phyloP scores from a whole-genome alignment of 495 filamentous ascomycete genomes.

The Penicillium dipodomyicola region DNA sequence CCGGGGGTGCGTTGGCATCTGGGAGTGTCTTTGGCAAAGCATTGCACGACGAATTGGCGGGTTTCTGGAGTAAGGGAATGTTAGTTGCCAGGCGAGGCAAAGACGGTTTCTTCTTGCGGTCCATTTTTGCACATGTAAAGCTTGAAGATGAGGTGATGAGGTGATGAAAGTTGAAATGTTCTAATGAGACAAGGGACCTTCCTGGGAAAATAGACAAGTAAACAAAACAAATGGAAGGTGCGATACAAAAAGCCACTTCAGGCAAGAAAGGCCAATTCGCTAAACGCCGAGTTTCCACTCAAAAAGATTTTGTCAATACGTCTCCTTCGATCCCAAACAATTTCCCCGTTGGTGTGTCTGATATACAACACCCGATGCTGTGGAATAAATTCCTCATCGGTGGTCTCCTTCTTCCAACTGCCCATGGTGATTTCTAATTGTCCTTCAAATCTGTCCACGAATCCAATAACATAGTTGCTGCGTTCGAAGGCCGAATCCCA shows the following conservation, averaged over 20 bases:
- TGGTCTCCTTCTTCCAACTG: conserved; percentile 71
- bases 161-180: not conserved
- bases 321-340: conserved; percentile 56
- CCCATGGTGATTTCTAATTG: conserved; percentile 59
- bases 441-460: conserved; percentile 71
- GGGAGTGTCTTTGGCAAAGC: conserved; percentile 1
- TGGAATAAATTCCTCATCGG: conserved; percentile 83
- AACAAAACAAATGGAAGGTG: conserved; percentile 12
- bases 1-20: not conserved
- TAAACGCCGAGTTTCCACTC: conserved; percentile 51
- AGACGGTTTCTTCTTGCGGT: conserved; percentile 16
- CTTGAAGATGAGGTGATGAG: not conserved
- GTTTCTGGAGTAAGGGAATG: conserved; percentile 1
- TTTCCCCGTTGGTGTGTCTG: conserved; percentile 47
- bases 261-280: conserved; percentile 34
- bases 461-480: conserved; percentile 68
- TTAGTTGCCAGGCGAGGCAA: conserved; percentile 23
- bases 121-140: conserved; percentile 6
- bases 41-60: not conserved
- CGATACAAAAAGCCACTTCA: conserved; percentile 4
- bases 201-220: not conserved
- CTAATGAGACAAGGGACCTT: not conserved
- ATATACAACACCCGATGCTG: conserved; percentile 77
- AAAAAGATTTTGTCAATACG: conserved; percentile 59
- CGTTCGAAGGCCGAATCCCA: conserved; percentile 66